Conservation (phyloP, 2,329 filamentous ascomycete genomes). For the Diaporthe australafricana region DNA sequence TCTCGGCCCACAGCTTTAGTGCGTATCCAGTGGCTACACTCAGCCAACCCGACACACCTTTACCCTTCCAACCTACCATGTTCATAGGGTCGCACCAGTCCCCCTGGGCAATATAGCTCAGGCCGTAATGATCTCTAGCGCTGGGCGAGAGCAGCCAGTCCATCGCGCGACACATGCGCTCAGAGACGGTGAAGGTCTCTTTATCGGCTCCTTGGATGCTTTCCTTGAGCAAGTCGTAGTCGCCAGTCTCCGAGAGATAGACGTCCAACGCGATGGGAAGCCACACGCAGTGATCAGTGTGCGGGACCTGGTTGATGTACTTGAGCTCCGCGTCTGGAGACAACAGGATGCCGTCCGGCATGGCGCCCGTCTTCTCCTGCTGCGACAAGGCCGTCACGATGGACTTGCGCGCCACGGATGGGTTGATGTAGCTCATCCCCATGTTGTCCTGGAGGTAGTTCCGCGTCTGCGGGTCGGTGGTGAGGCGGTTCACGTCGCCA, state of each 20-base stretch:
- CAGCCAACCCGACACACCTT: conserved; percentile 69
- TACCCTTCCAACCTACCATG: conserved; percentile 70
- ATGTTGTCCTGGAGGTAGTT: conserved; percentile 72
- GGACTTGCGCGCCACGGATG: conserved; percentile 59
- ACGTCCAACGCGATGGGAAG: conserved; percentile 65
- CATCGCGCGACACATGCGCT: conserved; percentile 67
- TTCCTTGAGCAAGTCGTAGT: conserved; percentile 62
- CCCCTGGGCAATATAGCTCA: conserved; percentile 69
- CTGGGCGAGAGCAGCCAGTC: conserved; percentile 61
- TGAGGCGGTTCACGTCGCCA: conserved; percentile 68
- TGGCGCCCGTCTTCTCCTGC: conserved; percentile 65
- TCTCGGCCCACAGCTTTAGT: conserved; percentile 63
- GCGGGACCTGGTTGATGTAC: conserved; percentile 71
- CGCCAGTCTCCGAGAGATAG: conserved; percentile 66
- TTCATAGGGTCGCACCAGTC: conserved; percentile 73
- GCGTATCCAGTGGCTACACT: conserved; percentile 67
- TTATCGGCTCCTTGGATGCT: conserved; percentile 55
- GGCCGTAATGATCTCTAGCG: conserved; percentile 62
- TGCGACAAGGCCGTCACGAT: conserved; percentile 63
- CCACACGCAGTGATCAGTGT: conserved; percentile 71
- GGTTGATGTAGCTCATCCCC: conserved; percentile 69
- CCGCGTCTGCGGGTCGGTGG: conserved; percentile 68
- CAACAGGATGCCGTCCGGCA: conserved; percentile 68
- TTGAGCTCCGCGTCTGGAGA: conserved; percentile 66
- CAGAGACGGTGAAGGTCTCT: conserved; percentile 61